Base-by-base conservation (phyloP, 2,329 filamentous ascomycete species). In the Colletotrichum agaves region DNA sequence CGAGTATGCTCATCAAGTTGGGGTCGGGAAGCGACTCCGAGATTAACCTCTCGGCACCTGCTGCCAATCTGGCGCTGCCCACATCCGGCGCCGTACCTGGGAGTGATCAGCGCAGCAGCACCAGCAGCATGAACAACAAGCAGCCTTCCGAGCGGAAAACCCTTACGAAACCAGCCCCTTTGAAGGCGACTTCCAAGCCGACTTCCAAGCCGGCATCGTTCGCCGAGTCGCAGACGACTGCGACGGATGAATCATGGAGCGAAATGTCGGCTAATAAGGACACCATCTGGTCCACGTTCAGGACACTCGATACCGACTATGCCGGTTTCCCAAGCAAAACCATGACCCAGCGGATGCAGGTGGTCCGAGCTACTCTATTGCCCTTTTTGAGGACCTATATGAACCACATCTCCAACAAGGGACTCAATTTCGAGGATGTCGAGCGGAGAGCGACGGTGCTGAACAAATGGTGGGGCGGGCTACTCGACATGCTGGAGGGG, bases 391-490 rank as follows among this genome's bases (percentile, higher is more conserved):
- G 88, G 64, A 89, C 87, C 58, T 90, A 94, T 73, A 86, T 87
- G 67, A 81, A 86, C 37, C 90, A 95, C 74, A 81, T 87, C 1
- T 93, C 92, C 8, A 91, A 88, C 73, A 81, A 79, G 67, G 76
- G 76, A 15, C 82, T 97, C 50, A 83, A 87, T n/a, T 85, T 93
- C 2, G 93, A 97, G 79, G 93, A 97, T 75, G 79, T 97, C 49
- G 94, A 98, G 74, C 87, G 91, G 39, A 87, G 94, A 67, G 87
- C 91, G 2, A 89, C 89, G 49, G 93, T 97, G 53, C 81, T 97
- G 65, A 93, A 96, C 76, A 94, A 93, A 75, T 98, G 94, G 94
- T 98, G 94, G 94, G 90, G 85, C 47, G 90, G 88, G 1, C 82
- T 97, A 43, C 80, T 97, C 63, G 93, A 96, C 67, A 89, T 97